These are phyloP conservation scores for Mrakia blollopis DNA, from an alignment of 768 basidiomycete species.

Conservation along the genomic window DNA sequence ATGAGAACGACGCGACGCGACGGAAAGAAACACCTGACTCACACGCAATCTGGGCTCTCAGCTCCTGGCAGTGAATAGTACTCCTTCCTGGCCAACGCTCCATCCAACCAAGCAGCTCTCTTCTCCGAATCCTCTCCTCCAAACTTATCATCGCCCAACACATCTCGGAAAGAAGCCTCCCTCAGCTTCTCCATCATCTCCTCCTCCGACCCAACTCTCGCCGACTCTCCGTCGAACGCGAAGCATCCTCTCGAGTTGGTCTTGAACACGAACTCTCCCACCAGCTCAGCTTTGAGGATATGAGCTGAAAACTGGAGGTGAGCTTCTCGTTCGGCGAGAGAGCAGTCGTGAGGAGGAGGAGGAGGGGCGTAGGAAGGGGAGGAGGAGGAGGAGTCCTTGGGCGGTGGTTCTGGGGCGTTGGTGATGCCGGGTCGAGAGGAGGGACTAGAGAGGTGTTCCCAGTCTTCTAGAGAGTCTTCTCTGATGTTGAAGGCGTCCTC, in stretches of 20 bases:
- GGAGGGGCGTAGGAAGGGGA: not conserved
- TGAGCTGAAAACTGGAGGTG: not conserved
- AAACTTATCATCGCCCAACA: not conserved
- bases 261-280: conserved; percentile 7
- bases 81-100: not conserved
- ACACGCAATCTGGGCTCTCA: not conserved
- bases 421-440: not conserved
- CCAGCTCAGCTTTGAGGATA: conserved; percentile 10
- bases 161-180: not conserved
- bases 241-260: not conserved
- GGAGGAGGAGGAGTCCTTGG: not conserved
- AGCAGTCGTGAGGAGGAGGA: conserved; percentile 3
- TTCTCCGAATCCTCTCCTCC: conserved; percentile 6
- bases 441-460: not conserved
- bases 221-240: not conserved
- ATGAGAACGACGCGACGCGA: too few relatives aligned
- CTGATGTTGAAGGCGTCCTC: not conserved
- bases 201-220: not conserved
- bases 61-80: conserved; percentile 3
- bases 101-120: conserved; percentile 4
- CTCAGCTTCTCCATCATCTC: not conserved
- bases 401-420: not conserved
- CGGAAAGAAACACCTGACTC: not conserved
- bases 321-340: not conserved
- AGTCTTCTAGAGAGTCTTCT: not conserved